A percentile compares a stretch with the other conserved stretches of the same genome.
These are phyloP conservation scores for Phallus indusiatus DNA, from an alignment of 768 basidiomycete species.

Conservation along the genomic window DNA sequence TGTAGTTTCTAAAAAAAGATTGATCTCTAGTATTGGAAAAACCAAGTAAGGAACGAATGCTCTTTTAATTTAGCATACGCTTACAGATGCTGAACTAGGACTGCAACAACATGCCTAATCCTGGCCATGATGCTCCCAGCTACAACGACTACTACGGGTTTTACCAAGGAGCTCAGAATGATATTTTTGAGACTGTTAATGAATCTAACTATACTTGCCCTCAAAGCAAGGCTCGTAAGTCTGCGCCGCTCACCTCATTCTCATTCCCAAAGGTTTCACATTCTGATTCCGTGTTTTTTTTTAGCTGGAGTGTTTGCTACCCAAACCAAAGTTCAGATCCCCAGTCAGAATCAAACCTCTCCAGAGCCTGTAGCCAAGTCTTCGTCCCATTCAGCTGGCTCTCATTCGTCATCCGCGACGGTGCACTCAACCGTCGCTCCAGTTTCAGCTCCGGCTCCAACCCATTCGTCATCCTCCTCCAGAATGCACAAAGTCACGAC, in stretches of 20 bases:
- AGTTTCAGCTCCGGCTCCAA: no score
- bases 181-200: constrained; percentile 43
- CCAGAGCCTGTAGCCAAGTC: neutral
- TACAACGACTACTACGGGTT: constrained; percentile 70
- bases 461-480: no score
- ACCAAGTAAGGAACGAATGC: neutral
- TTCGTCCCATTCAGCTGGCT: neutral
- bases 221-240: constrained; percentile 6
- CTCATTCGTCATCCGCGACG: neutral
- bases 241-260: neutral
- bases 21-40: constrained; percentile 12
- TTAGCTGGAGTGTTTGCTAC: neutral
- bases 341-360: neutral
- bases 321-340: neutral
- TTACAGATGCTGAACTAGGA: constrained; percentile 2
- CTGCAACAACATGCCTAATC: constrained; percentile 16
- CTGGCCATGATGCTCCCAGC: constrained; percentile 3
- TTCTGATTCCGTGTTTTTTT: neutral
- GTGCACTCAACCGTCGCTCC: neutral
- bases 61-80: constrained; percentile 6
- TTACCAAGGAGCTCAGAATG: constrained; percentile 58
- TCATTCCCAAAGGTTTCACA: neutral
- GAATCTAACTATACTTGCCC: constrained; percentile 6
- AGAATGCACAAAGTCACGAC: neutral
- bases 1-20: neutral